Conservation (phyloP, 73 alveolate genomes). For the Paramecium biaurelia region DNA sequence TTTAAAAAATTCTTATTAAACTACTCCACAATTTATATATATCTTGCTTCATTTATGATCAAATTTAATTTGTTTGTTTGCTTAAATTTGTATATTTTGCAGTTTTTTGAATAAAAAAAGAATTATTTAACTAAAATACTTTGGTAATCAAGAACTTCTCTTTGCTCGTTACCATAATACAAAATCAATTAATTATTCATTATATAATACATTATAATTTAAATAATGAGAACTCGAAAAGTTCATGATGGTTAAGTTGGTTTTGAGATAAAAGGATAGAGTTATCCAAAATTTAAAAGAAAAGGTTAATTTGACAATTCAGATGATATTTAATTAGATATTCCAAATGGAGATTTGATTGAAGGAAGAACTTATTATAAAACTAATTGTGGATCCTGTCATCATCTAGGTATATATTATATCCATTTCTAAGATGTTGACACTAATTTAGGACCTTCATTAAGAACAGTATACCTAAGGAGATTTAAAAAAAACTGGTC, state of each 20-base stretch:
- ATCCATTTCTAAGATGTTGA: not conserved
- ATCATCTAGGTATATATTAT: not conserved
- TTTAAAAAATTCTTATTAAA: not conserved
- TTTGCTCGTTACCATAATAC: too few relatives aligned
- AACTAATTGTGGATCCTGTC: not conserved
- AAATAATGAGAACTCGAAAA: not conserved
- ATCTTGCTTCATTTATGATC: not conserved
- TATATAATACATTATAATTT: not conserved
- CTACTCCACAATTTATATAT: not conserved
- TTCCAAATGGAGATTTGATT: not conserved
- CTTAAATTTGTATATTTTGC: not conserved
- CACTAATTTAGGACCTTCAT: not conserved
- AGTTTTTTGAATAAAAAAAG: not conserved
- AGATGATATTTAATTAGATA: not conserved
- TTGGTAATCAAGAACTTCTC: too few relatives aligned
- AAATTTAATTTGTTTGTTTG: not conserved
- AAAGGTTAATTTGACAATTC: not conserved
- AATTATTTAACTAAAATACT: not conserved
- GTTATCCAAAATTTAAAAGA: not conserved
- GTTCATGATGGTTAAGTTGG: not conserved
- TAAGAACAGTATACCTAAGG: slow-evolving; percentile 29
- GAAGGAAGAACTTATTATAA: not conserved
- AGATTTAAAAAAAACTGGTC: not conserved
- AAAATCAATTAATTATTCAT: too few relatives aligned
- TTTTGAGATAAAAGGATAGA: not conserved